phyloP scores from a whole-genome alignment of 73 alveolate species.

The Strombidium stylifer region DNA sequence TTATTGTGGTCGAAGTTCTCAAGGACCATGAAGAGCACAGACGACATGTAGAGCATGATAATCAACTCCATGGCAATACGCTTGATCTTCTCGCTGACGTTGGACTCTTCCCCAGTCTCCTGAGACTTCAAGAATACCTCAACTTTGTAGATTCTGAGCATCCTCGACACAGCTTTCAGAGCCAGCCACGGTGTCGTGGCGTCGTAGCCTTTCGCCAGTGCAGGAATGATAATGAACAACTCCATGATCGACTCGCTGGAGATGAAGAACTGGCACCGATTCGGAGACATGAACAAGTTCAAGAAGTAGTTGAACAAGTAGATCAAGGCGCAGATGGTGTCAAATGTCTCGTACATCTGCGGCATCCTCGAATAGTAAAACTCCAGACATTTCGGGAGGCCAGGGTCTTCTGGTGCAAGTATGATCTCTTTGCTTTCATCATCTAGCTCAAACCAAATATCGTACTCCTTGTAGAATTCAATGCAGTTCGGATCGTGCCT shows the following conservation, averaged over 20 bases:
- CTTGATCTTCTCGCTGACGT: slow-evolving; percentile 40
- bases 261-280: slow-evolving; percentile 49
- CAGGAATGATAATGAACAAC: slow-evolving; percentile 54
- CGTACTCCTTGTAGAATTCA: no score
- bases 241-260: slow-evolving; percentile 46
- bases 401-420: no score
- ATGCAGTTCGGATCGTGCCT: background rate
- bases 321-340: no score
- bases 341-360: no score
- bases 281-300: slow-evolving; percentile 63
- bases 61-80: slow-evolving; percentile 18
- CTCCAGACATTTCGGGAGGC: no score
- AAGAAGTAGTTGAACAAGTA: slow-evolving; percentile 55
- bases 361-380: no score
- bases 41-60: slow-evolving; percentile 44
- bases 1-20: slow-evolving; percentile 61
- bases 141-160: slow-evolving; percentile 39
- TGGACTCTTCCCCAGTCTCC: slow-evolving; percentile 40
- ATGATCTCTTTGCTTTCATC: no score
- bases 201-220: slow-evolving; percentile 19
- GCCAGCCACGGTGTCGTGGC: slow-evolving; percentile 1
- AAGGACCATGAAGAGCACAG: slow-evolving; percentile 72
- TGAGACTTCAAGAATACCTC: slow-evolving; percentile 1
- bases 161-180: slow-evolving; percentile 37
- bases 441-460: no score